Base-by-base conservation (phyloP, 768 basidiomycete species). In the Termitomyces sp. region DNA sequence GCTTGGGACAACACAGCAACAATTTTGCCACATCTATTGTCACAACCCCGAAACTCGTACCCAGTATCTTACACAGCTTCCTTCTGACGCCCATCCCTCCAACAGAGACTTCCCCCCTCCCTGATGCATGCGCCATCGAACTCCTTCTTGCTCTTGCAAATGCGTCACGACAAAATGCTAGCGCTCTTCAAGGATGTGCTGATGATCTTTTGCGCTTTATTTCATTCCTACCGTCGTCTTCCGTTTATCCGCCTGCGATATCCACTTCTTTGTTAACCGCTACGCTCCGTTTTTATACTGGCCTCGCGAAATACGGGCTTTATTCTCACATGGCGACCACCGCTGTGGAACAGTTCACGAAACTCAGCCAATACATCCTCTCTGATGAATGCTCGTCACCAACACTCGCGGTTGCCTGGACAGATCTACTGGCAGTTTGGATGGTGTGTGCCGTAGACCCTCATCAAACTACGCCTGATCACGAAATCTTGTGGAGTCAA, bases 401-500 rank as follows among this genome's bases (percentile, higher is more conserved):
- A 54, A 65, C 55, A 24, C 74, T 83, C 42, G 72, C 71, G 39
- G 57, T 69, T 27, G 76, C 83, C 3, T 94, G 88, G 81, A 71
- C 80, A 5, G 71, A 73, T 10, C 71, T 93, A 9, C 62, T 92
- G 2, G 81, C 83, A 58, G 73, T 78, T 0, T 98, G 94, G 94
- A 87, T 77, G 6, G 75, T 82, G 3, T 95, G 92, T 63, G 92
- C 94, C 0, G 80, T 84, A n/a, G 90, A 98, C 65, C 95, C 96
- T 6, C 96, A 98, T 67, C 77, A 79, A 55, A 95, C 93, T 7
- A 88, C 85, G 3, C 93, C 93, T 0, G 78, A 77, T 8, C 96
- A 98, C 69, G 92, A 91, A 53, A 84, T 98, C 49, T 71, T 89
- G 9, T 98, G 96, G 95, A 91, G 87, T 55, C 92, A 94, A 65